Percentiles rank a stretch among this genome's conserved stretches.
Evolutionary conservation across 805 yeast genomes (phyloP).

Genomic region (Helenozyma baotianmanensis): DNA sequence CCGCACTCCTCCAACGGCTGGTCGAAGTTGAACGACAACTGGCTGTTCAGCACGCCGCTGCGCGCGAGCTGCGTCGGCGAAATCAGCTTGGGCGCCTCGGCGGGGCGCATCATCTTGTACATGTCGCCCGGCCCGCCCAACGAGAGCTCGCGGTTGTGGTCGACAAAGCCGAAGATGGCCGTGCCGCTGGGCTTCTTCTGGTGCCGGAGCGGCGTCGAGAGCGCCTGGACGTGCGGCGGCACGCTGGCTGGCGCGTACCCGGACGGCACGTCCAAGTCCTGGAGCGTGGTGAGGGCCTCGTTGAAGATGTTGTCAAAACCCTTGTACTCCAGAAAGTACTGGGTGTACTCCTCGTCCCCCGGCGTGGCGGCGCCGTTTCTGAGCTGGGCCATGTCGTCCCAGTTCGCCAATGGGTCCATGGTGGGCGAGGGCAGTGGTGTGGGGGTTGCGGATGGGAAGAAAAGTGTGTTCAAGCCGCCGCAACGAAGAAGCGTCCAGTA

Average conservation of each 20-base stretch:
- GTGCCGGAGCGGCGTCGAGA: conserved; percentile 31
- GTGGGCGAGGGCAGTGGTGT: not conserved
- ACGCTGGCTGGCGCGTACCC: conserved; percentile 24
- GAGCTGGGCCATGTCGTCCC: conserved; percentile 25
- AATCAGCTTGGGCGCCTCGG: conserved; percentile 19
- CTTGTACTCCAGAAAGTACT: conserved; percentile 40
- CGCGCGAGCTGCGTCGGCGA: conserved; percentile 24
- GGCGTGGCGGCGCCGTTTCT: conserved; percentile 20
- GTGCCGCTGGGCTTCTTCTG: conserved; percentile 69
- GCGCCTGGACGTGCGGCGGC: conserved; percentile 11
- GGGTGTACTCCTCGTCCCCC: conserved; percentile 50
- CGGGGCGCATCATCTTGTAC: conserved; percentile 16
- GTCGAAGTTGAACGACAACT: conserved; percentile 17
- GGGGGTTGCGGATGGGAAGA: not conserved
- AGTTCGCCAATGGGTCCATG: conserved; percentile 22
- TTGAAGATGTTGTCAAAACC: conserved; percentile 54
- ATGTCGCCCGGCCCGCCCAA: conserved; percentile 45
- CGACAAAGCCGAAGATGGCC: conserved; percentile 70
- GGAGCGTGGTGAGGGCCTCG: conserved; percentile 50
- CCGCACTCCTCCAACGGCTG: conserved; percentile 14
- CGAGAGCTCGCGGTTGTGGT: conserved; percentile 60
- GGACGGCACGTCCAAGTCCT: conserved; percentile 61
- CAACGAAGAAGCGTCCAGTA: not conserved
- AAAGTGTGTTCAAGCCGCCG: conserved; percentile 1
- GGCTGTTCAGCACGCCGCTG: conserved; percentile 8